A percentile compares a stretch with the other conserved stretches of the same genome.
Evolutionary conservation across 768 basidiomycete genomes (phyloP).

Genomic region (Amanita phalloides): DNA sequence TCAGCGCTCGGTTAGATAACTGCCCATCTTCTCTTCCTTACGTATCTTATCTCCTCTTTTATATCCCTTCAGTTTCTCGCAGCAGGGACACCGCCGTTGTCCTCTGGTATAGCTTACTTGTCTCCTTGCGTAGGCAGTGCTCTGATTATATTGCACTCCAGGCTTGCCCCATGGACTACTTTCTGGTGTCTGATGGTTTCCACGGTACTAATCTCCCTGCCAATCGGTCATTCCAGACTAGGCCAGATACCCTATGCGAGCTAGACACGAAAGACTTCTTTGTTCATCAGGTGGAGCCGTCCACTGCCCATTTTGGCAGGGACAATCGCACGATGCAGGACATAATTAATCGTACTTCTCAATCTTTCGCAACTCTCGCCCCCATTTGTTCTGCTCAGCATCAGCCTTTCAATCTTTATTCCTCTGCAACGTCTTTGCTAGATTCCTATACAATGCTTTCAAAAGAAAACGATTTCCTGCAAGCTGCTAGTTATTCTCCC

Average conservation of each 20-base stretch:
- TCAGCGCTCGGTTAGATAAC: conserved; percentile 1
- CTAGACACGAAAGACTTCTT: not conserved
- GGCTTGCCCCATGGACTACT: conserved; percentile 4
- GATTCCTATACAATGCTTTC: conserved; percentile 1
- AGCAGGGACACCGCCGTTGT: too few relatives aligned
- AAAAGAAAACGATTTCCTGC: conserved; percentile 4
- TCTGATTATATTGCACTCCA: not conserved
- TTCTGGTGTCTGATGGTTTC: not conserved
- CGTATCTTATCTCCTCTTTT: not conserved
- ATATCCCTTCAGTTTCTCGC: too few relatives aligned
- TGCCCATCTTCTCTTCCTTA: not conserved
- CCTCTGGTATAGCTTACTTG: too few relatives aligned
- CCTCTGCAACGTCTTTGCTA: conserved; percentile 1
- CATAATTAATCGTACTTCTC: not conserved
- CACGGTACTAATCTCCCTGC: not conserved
- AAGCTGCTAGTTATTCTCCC: not conserved
- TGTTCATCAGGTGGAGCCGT: not conserved
- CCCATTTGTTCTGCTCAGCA: conserved; percentile 4
- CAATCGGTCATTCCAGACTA: not conserved
- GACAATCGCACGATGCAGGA: conserved; percentile 2
- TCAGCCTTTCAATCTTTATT: conserved; percentile 2
- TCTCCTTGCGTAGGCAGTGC: too few relatives aligned
- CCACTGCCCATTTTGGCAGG: not conserved
- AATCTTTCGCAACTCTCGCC: not conserved
- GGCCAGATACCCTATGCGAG: not conserved